phyloP scores from a whole-genome alignment of 2,329 filamentous ascomycete species.

The Fusarium proliferatum region DNA sequence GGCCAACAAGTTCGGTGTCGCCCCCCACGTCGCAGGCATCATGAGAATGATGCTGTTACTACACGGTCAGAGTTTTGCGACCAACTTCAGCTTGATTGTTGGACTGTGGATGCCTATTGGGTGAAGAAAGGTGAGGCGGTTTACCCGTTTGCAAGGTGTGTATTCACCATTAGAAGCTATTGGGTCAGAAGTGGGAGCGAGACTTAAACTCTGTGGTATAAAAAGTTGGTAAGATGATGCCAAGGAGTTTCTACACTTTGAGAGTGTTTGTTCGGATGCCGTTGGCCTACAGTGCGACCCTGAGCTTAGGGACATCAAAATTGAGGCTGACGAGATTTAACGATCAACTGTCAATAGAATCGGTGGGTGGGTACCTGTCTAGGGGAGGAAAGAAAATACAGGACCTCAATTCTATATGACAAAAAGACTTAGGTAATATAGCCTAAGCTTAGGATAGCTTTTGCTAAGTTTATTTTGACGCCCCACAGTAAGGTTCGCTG shows the following conservation, averaged over 20 bases:
- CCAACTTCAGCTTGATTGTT: neutral
- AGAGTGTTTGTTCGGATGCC: neutral
- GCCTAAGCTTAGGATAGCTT: too few relatives aligned
- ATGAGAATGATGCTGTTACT: neutral
- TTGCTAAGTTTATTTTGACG: too few relatives aligned
- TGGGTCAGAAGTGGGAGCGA: neutral
- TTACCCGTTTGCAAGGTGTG: neutral
- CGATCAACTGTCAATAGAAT: slow-evolving; percentile 20
- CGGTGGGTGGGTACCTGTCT: neutral
- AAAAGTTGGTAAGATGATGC: neutral
- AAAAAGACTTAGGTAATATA: too few relatives aligned
- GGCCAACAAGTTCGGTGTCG: neutral
- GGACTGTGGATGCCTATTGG: neutral
- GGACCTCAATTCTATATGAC: too few relatives aligned
- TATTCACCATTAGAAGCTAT: neutral
- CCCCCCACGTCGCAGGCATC: neutral
- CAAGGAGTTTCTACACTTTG: neutral
- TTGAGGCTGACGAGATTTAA: slow-evolving; percentile 23
- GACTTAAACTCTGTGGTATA: neutral
- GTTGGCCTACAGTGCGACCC: slow-evolving; percentile 11
- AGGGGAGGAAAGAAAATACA: too few relatives aligned
- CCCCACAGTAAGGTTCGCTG: too few relatives aligned
- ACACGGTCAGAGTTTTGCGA: neutral
- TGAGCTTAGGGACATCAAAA: neutral
- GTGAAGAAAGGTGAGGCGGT: slow-evolving; percentile 17